Evolutionary conservation across 208 protist species (phyloP).

Genomic region (Trichomonas tenax): DNA sequence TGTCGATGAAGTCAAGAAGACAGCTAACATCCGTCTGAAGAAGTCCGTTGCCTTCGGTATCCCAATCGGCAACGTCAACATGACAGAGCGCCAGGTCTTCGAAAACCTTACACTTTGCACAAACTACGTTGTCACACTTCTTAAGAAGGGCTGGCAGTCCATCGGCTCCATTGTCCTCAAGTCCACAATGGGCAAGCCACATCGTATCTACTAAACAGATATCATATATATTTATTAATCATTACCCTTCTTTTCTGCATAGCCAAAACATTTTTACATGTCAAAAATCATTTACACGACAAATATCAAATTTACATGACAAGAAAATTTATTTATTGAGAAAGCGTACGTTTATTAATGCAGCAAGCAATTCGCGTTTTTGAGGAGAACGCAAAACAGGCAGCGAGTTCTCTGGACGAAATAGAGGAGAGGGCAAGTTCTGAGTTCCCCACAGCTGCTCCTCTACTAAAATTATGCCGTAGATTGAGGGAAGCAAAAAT

Average conservation of each 20-base stretch:
- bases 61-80: constrained; percentile 33
- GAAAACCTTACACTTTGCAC: constrained; percentile 55
- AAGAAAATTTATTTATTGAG: too few species aligned
- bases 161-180: constrained; percentile 95
- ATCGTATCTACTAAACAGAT: constrained; percentile 71
- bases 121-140: constrained; percentile 96
- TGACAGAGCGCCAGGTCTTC: neutral
- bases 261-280: too few species aligned
- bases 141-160: constrained; percentile 99
- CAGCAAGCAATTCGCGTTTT: neutral
- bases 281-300: too few species aligned
- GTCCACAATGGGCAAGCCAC: constrained; percentile 87
- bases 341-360: neutral
- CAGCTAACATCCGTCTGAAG: too few species aligned
- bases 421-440: neutral
- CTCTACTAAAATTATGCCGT: neutral
- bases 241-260: too few species aligned
- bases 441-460: neutral
- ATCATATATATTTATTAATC: neutral
- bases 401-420: neutral
- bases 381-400: neutral
- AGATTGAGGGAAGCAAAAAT: neutral
- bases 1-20: too few species aligned
- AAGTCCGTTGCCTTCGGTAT: too few species aligned
- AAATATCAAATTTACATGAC: too few species aligned